Evolutionary conservation across 208 protist genomes (phyloP).

Genomic region (Crithidia sp.): DNA sequence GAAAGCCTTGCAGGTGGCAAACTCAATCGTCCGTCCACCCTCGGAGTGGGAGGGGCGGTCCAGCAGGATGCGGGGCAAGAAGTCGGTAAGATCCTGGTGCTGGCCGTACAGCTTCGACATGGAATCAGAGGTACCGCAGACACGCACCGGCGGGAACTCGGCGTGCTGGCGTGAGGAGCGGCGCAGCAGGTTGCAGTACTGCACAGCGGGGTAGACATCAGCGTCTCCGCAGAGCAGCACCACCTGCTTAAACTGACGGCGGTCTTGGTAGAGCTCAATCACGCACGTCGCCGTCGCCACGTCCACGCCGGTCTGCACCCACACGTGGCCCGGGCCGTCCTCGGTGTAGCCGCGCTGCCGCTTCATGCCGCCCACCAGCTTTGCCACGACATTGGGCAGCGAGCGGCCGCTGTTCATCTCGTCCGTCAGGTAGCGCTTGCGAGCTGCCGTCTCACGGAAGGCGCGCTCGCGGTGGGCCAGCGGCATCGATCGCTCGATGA

Average conservation of each 20-base stretch:
- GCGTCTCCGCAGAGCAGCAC: slow-evolving; percentile 86
- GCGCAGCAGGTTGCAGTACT: slow-evolving; percentile 81
- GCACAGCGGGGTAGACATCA: slow-evolving; percentile 76
- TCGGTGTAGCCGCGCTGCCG: slow-evolving; percentile 70
- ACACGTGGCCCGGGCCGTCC: slow-evolving; percentile 78
- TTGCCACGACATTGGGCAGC: slow-evolving; percentile 81
- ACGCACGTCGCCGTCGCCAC: slow-evolving; percentile 79
- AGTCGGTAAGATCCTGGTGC: slow-evolving; percentile 84
- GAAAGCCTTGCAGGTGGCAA: slow-evolving; percentile 62
- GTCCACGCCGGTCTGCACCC: slow-evolving; percentile 88
- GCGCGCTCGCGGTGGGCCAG: slow-evolving; percentile 60
- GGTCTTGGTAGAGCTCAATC: slow-evolving; percentile 78
- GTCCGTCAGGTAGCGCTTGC: slow-evolving; percentile 67
- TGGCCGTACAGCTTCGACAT: slow-evolving; percentile 78
- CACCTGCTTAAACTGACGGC: slow-evolving; percentile 74
- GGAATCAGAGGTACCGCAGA: slow-evolving; percentile 80
- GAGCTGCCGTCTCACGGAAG: slow-evolving; percentile 57
- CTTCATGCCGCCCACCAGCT: slow-evolving; percentile 86
- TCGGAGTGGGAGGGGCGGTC: slow-evolving; percentile 70
- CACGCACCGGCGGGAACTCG: slow-evolving; percentile 60
- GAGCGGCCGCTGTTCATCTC: slow-evolving; percentile 82
- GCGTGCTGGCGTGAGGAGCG: slow-evolving; percentile 36
- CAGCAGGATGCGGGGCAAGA: slow-evolving; percentile 82
- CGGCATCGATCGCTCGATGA: slow-evolving; percentile 80
- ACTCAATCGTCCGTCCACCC: slow-evolving; percentile 48